Evolutionary conservation across 805 yeast genomes (phyloP).

Genomic region (Candida broadrunensis): DNA sequence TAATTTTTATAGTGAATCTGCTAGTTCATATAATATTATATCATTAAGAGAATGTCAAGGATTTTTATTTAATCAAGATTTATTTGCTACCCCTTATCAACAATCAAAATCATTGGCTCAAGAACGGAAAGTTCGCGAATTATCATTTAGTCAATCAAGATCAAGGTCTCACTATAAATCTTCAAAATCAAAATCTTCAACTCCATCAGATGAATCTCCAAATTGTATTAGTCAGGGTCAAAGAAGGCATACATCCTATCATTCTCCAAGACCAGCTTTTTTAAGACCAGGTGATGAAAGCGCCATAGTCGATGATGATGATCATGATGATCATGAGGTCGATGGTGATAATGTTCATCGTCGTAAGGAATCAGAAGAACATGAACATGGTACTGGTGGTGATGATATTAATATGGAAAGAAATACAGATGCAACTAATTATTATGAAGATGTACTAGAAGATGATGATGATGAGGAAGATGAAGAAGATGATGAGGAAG

Average conservation of each 20-base stretch:
- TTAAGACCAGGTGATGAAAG: conserved; percentile 6
- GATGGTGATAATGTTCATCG: neutral
- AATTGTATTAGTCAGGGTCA: conserved; percentile 1
- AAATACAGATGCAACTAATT: neutral
- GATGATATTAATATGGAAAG: conserved; percentile 7
- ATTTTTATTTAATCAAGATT: conserved; percentile 71
- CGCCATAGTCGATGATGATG: conserved; percentile 16
- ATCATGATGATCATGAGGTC: conserved; percentile 8
- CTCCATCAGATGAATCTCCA: conserved; percentile 4
- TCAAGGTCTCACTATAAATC: conserved; percentile 7
- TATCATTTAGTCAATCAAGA: conserved; percentile 15
- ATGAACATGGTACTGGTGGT: conserved; percentile 9
- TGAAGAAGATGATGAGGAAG: conserved; percentile 7
- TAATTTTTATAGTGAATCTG: conserved; percentile 22
- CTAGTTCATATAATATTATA: conserved; percentile 31
- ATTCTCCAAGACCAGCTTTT: conserved; percentile 20
- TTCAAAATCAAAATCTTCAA: neutral
- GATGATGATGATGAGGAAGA: conserved; percentile 9
- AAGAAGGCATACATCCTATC: conserved; percentile 31
- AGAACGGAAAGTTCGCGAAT: conserved; percentile 27
- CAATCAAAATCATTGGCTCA: conserved; percentile 43
- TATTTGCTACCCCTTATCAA: conserved; percentile 70
- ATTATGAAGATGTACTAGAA: conserved; percentile 6
- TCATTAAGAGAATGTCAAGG: conserved; percentile 67
- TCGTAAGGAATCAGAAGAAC: conserved; percentile 1